Percentiles rank a stretch among this genome's conserved stretches.
phyloP scores from a whole-genome alignment of 257 asterid species.

The Verbena officinalis region DNA sequence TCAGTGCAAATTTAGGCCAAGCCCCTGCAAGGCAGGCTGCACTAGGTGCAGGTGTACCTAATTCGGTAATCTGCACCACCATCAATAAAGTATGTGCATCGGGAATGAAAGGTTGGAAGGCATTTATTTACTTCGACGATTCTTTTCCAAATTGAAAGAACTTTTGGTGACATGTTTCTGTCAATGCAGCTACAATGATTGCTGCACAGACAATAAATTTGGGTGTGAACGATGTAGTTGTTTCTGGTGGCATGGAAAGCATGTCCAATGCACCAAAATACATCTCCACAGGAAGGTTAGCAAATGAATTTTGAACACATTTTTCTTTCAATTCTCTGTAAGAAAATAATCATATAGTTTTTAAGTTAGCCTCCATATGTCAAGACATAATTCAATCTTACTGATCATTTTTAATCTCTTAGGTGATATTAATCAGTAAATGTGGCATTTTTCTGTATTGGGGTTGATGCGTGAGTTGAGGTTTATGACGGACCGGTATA shows the following conservation, averaged over 20 bases:
- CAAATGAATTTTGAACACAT: conserved; percentile 9
- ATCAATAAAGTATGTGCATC: conserved; percentile 94
- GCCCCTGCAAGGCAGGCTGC: conserved; percentile 99
- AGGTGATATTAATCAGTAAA: neutral
- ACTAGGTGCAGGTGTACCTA: conserved; percentile 87
- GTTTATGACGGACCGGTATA: conserved; percentile 18
- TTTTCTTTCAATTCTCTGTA: neutral
- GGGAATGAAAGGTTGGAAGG: conserved; percentile 85
- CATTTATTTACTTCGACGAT: neutral
- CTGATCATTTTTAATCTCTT: neutral
- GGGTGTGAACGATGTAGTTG: conserved; percentile 83
- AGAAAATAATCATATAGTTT: conserved; percentile 1
- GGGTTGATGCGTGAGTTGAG: conserved; percentile 1
- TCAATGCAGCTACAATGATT: conserved; percentile 77
- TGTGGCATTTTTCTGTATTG: conserved; percentile 5
- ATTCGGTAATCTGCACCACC: conserved; percentile 88
- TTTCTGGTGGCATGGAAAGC: conserved; percentile 98
- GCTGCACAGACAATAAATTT: conserved; percentile 81
- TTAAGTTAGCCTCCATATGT: conserved; percentile 1
- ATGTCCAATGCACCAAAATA: conserved; percentile 97
- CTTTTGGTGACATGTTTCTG: conserved; percentile 21
- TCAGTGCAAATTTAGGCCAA: conserved; percentile 97
- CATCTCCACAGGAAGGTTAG: conserved; percentile 72
- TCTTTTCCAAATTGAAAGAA: conserved; percentile 19
- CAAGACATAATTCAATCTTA: conserved; percentile 11